Base-by-base conservation (phyloP, 352 stramenopile species). In the Lagenidium giganteum region DNA sequence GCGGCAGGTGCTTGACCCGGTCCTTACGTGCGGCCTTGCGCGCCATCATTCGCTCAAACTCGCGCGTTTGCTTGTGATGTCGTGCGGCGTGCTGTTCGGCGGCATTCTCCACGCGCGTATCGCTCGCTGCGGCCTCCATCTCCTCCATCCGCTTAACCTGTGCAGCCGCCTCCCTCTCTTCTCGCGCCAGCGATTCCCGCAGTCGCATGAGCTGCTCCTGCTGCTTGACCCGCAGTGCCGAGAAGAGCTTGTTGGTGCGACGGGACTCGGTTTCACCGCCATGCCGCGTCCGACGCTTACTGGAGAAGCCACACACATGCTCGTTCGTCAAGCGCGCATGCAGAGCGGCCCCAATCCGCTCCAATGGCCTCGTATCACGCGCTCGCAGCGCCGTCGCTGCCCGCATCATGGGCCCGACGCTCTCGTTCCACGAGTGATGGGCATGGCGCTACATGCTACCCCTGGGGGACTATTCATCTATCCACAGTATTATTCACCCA, bases 1-100 rank as follows among this genome's bases (percentile, higher is more conserved):
- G 68, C 27, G 78, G 75, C 50, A 86, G 47, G 42, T 87, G 64
- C 55, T 80, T 78, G 16, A 71, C 64, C 3, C 70, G 67, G 14
- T 73, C 62, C 34, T 75, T 54, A 32, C 64, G 71, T 27, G 51
- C 70, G 8, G 65, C 52, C 33, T 87, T 87, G 37, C 57, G 64
- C n/a, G 52, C 58, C 34, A 69, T 45, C 68, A 79, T 82, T 35
- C 60, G 64, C 52, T 65, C 50, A 27, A 81, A 77, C n/a, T 86
- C 67, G 34, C 59, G 47, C 20, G 37, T 13, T 33, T 62, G 44
- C 29, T 57, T 57, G 32, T 37, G 54, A 11, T 38, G 32, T 16
- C 45, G 37, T 22, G 42, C 33, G 21, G 28, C 17, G 8, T 41
- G 18, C 3, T 52, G 14, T 27, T 9, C 3, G n/a, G 32, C 40